These are phyloP conservation scores for Castanea sativa DNA, from an alignment of 306 rosid species.

Conservation along the genomic window DNA sequence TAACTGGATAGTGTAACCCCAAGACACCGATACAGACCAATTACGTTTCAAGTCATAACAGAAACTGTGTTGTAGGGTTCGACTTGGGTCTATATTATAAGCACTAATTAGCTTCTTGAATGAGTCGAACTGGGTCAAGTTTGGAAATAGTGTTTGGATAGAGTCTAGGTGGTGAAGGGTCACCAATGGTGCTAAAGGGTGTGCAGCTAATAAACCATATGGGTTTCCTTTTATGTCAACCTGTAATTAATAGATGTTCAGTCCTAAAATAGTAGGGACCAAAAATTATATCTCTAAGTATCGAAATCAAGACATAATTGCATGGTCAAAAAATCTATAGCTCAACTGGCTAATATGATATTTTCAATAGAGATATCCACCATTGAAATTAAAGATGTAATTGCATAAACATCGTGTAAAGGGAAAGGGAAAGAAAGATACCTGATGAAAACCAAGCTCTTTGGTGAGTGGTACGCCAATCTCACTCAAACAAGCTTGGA, in stretches of 20 bases:
- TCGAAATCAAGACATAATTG: too few relatives aligned
- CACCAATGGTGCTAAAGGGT: constrained; percentile 67
- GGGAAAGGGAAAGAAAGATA: not conserved
- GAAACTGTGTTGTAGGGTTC: constrained; percentile 45
- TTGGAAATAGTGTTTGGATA: constrained; percentile 53
- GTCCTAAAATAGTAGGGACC: not conserved
- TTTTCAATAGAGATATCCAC: too few relatives aligned
- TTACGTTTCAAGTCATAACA: constrained; percentile 58
- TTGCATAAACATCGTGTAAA: not conserved
- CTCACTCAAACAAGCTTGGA: constrained; percentile 65
- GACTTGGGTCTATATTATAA: constrained; percentile 53
- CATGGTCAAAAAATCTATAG: too few relatives aligned
- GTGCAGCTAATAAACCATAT: constrained; percentile 66
- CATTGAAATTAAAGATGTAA: not conserved
- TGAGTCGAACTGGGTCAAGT: constrained; percentile 26
- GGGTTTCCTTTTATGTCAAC: constrained; percentile 62
- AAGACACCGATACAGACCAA: constrained; percentile 68
- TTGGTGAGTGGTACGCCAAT: constrained; percentile 70
- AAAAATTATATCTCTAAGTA: too few relatives aligned
- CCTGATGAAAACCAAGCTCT: constrained; percentile 83
- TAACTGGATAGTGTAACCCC: constrained; percentile 71
- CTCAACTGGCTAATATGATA: too few relatives aligned
- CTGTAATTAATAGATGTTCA: constrained; percentile 20
- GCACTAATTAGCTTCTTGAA: constrained; percentile 14
- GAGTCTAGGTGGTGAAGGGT: constrained; percentile 76